phyloP scores from a whole-genome alignment of 2,329 filamentous ascomycete species.

The Delphinella strobiligena region DNA sequence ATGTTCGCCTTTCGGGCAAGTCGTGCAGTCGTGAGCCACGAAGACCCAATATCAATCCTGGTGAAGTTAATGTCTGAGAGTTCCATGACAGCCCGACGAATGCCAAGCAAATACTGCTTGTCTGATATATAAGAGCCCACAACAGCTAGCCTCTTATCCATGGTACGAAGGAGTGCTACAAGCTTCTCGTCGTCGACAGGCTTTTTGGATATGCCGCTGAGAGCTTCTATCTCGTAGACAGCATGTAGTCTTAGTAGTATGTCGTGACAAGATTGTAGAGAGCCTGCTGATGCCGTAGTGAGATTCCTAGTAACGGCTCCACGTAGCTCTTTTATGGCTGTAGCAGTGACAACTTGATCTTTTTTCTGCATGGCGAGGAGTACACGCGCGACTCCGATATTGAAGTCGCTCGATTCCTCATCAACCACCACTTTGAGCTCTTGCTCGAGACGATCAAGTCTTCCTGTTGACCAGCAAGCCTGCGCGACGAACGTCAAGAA shows the following conservation, averaged over 20 bases:
- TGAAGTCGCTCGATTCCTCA: conserved; percentile 54
- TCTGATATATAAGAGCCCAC: conserved; percentile 82
- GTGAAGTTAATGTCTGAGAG: conserved; percentile 46
- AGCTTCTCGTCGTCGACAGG: conserved; percentile 6
- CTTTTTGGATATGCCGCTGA: conserved; percentile 36
- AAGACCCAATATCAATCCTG: conserved; percentile 62
- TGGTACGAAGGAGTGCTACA: conserved; percentile 14
- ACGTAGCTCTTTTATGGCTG: conserved; percentile 52
- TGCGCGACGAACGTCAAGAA: conserved; percentile 79
- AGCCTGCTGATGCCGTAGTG: conserved; percentile 64
- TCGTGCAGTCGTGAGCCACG: conserved; percentile 77
- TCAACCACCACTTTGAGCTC: conserved; percentile 41
- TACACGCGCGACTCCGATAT: conserved; percentile 63
- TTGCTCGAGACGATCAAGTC: conserved; percentile 63
- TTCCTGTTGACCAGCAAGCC: conserved; percentile 78
- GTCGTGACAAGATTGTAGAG: conserved; percentile 73
- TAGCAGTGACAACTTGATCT: conserved; percentile 39
- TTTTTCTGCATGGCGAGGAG: conserved; percentile 48
- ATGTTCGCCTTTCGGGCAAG: conserved; percentile 78
- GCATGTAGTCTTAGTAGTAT: conserved; percentile 78
- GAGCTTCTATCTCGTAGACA: conserved; percentile 73
- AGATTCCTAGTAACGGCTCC: conserved; percentile 61
- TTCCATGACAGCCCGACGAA: conserved; percentile 80
- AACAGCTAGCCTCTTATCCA: conserved; percentile 73
- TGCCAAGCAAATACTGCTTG: conserved; percentile 83